phyloP scores from a whole-genome alignment of 1,139 yeast genomes.

The Hanseniaspora uvarum region DNA sequence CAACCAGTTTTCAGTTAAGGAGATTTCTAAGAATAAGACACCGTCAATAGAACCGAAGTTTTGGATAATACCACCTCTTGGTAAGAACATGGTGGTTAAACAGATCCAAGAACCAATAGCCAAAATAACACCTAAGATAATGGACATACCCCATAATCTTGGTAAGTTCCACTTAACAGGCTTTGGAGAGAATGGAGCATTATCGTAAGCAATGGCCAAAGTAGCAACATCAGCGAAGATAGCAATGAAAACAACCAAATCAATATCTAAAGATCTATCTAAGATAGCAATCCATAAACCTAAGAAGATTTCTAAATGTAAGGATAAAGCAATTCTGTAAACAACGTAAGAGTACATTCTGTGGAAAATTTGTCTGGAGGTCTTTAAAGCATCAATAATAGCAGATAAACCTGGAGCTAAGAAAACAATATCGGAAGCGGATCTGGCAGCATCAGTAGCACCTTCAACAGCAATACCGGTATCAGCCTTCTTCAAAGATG shows the following conservation, averaged over 20 bases:
- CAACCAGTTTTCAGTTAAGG: constrained; percentile 92
- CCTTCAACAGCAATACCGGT: constrained; percentile 97
- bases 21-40: constrained; percentile 81
- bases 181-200: constrained; percentile 92
- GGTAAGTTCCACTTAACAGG: constrained; percentile 99
- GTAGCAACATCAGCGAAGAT: constrained; percentile 94
- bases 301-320: constrained; percentile 84
- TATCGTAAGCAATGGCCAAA: constrained; percentile 88
- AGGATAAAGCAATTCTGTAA: constrained; percentile 88
- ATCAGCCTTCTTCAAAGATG: constrained; percentile 91
- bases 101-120: constrained; percentile 90
- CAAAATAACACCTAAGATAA: constrained; percentile 66
- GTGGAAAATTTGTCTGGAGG: constrained; percentile 95
- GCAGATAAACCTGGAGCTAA: constrained; percentile 95
- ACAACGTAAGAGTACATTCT: constrained; percentile 95
- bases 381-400: constrained; percentile 84
- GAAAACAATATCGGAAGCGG: constrained; percentile 95
- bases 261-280: constrained; percentile 71
- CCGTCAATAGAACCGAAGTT: constrained; percentile 90
- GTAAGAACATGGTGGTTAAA: constrained; percentile 79
- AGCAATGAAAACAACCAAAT: constrained; percentile 86
- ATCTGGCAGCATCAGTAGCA: constrained; percentile 92
- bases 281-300: constrained; percentile 92
- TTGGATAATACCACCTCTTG: constrained; percentile 82
- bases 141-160: constrained; percentile 94